A percentile compares a stretch with the other conserved stretches of the same genome.
Conservation (phyloP, 2,329 filamentous ascomycete species). For the Aspergillus luchuensis region DNA sequence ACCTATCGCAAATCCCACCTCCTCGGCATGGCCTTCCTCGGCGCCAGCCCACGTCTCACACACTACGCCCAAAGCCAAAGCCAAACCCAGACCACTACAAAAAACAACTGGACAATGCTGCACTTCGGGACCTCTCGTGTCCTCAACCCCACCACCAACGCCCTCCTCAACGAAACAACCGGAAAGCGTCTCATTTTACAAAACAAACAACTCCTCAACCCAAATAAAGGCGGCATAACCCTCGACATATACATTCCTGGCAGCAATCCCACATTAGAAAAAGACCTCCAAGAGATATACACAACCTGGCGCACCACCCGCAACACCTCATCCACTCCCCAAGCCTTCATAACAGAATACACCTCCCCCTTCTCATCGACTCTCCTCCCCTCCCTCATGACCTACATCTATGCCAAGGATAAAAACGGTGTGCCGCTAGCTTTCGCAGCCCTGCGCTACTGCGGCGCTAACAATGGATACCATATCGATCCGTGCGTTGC, state of each 20-base stretch:
- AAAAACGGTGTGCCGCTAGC: conserved; percentile 35
- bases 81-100: too few species aligned
- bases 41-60: conserved; percentile 38
- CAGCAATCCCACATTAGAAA: conserved; percentile 34
- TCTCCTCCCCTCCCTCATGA: conserved; percentile 40
- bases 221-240: conserved; percentile 35
- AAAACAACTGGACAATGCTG: conserved; percentile 37
- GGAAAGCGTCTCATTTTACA: conserved; percentile 43
- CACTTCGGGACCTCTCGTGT: conserved; percentile 44
- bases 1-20: conserved; percentile 33
- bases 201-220: conserved; percentile 40
- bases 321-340: conserved; percentile 30
- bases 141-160: conserved; percentile 44
- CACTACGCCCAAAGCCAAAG: conserved; percentile 25
- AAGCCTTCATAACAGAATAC: conserved; percentile 47
- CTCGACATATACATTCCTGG: conserved; percentile 40
- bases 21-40: conserved; percentile 41
- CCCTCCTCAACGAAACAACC: conserved; percentile 37
- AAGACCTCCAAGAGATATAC: conserved; percentile 39
- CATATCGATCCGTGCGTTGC: conserved; percentile 47
- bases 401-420: conserved; percentile 42
- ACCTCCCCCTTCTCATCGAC: conserved; percentile 35
- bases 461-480: conserved; percentile 42
- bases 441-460: conserved; percentile 42
- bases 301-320: conserved; percentile 42